Evolutionary conservation across 2,329 filamentous ascomycete species (phyloP), one percentile per base, ranked within the genome.

Genomic region (Amylocarpus encephaloides): DNA sequence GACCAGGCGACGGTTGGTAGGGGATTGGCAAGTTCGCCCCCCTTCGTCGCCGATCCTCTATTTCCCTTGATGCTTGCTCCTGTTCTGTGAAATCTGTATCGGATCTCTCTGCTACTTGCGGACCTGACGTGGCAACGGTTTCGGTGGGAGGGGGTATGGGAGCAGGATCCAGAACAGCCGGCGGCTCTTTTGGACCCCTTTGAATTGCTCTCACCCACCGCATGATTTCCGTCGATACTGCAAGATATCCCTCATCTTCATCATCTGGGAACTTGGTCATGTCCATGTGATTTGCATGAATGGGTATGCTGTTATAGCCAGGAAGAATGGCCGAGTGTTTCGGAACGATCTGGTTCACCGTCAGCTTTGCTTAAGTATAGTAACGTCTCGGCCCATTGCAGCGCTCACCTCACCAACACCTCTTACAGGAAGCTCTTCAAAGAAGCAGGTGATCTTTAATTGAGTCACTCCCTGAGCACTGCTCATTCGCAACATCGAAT

Each of bases 401-500:
- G 6, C 3, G 29, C 19, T n/a, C 22, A 46, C 45, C 13, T 16
- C 46, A 9, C 61, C 61, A 30, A 62, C 19, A 1, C 9, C 42
- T 11, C 51, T 44, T 12, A 66, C n/a, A 5, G 65, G 62, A 9
- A 69, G 54, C 50, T 69, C 65, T 53, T 70, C 66, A 34, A 59
- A 66, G 53, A 70, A 70, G 50, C 67, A 67, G 2, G 61, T 61
- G n/a, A 68, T 54, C 30, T 66, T 50, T 6, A 66, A 43, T 13
- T 30, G 32, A 9, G 53, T 41, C 6, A 54, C 48, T 1, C 7
- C 49, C 30, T 62, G 44, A 12, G 19, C 16, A 5, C 58, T 50
- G 19, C 57, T 57, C 11, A 2, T n/a, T n/a, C 45, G 16, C 10
- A 68, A n/a, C 59, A 68, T 64, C 1, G 49, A 43, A 46, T 47